Percentiles rank a stretch among this genome's conserved stretches.
Evolutionary conservation across 148 eudicot genomes (phyloP).

Genomic region (Silene conica): DNA sequence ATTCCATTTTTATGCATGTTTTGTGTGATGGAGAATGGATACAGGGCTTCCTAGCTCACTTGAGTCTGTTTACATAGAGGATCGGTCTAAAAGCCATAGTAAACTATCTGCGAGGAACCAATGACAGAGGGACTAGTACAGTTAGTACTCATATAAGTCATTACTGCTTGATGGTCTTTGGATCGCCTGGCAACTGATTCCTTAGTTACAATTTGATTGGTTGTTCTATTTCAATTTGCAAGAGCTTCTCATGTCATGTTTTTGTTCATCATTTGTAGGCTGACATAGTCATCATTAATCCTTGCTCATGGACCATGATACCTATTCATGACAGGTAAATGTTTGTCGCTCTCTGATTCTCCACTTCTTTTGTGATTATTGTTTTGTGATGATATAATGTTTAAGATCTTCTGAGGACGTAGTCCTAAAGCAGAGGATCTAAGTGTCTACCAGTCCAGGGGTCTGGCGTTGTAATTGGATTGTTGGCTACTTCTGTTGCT

Average conservation of each 20-base stretch:
- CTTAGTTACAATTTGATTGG: background rate
- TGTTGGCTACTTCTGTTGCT: background rate
- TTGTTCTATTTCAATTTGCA: background rate
- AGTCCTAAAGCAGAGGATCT: background rate
- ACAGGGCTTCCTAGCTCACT: background rate
- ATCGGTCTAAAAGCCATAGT: background rate
- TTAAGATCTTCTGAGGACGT: background rate
- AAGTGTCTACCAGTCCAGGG: too few relatives aligned
- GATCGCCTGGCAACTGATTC: background rate
- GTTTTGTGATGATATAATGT: background rate
- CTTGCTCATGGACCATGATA: constrained; percentile 85
- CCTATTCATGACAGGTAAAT: constrained; percentile 81
- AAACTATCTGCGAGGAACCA: background rate
- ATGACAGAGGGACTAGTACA: background rate
- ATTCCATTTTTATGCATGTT: background rate
- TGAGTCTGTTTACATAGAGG: background rate
- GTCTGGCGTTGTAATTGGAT: too few relatives aligned
- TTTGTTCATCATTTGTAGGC: constrained; percentile 44
- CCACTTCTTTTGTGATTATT: background rate
- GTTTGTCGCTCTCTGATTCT: background rate
- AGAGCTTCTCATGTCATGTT: constrained; percentile 13
- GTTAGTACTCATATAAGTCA: background rate
- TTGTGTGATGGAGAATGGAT: background rate
- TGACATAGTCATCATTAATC: constrained; percentile 67
- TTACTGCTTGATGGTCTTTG: background rate